phyloP scores from a whole-genome alignment of 352 stramenopile genomes.

The Phytophthora chlamydospora region DNA sequence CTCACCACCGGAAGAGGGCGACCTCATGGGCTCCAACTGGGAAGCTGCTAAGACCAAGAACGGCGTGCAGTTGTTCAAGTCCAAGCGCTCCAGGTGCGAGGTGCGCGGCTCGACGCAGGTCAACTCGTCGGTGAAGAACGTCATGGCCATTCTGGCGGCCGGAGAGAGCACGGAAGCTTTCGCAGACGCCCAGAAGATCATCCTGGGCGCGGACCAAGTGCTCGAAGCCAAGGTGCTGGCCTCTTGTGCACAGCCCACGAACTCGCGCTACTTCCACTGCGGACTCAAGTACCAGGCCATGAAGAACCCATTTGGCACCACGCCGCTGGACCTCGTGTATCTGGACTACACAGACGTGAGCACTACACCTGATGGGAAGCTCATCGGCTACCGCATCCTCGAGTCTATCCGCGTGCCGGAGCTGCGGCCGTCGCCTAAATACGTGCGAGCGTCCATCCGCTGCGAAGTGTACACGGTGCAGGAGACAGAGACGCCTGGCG shows the following conservation, averaged over 20 bases:
- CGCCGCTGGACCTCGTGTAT: constrained; percentile 75
- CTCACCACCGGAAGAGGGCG: constrained; percentile 28
- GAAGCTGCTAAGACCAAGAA: constrained; percentile 69
- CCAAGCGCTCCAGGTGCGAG: constrained; percentile 71
- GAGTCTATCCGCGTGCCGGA: constrained; percentile 84
- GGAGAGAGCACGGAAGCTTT: constrained; percentile 66
- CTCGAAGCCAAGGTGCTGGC: constrained; percentile 72
- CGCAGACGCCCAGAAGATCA: constrained; percentile 60
- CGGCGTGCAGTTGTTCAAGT: constrained; percentile 77
- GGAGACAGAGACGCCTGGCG: constrained; percentile 64
- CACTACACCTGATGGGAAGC: constrained; percentile 60
- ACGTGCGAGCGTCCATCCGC: constrained; percentile 73
- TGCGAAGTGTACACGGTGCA: constrained; percentile 85
- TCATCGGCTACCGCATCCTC: constrained; percentile 78
- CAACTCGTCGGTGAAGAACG: constrained; percentile 83
- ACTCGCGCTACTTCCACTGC: constrained; percentile 78
- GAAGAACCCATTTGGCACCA: constrained; percentile 78
- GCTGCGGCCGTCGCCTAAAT: constrained; percentile 57
- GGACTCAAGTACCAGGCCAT: constrained; percentile 85
- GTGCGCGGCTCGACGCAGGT: constrained; percentile 74
- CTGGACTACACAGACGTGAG: constrained; percentile 87
- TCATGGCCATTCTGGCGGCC: constrained; percentile 75
- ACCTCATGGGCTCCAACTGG: constrained; percentile 49
- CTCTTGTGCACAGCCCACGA: constrained; percentile 60
- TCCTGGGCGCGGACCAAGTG: constrained; percentile 66